These are phyloP conservation scores for Mycena rebaudengoi DNA, from an alignment of 768 basidiomycete genomes.

Conservation along the genomic window DNA sequence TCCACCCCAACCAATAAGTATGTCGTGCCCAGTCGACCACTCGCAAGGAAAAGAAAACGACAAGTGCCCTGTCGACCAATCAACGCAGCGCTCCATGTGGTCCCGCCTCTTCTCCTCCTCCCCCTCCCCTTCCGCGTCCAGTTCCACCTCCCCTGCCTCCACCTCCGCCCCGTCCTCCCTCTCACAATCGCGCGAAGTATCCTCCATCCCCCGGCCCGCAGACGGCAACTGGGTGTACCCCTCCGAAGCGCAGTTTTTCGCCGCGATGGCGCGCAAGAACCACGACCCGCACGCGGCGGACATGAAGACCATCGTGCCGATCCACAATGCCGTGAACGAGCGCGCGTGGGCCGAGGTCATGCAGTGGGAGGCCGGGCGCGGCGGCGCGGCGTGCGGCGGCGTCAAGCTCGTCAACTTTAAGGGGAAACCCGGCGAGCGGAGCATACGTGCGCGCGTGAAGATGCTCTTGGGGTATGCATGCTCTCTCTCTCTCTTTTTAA, in stretches of 20 bases:
- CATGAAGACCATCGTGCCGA: conserved; percentile 96
- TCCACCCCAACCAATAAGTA: no score
- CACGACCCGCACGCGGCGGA: conserved; percentile 88
- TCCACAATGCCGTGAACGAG: conserved; percentile 99
- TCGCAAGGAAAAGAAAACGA: conserved; percentile 10
- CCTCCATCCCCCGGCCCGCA: conserved; percentile 83
- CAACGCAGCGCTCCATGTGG: conserved; percentile 46
- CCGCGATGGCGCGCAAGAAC: conserved; percentile 96
- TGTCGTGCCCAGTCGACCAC: conserved; percentile 27
- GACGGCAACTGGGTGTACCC: conserved; percentile 96
- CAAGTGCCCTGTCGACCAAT: conserved; percentile 53
- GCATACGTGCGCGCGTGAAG: conserved; percentile 83
- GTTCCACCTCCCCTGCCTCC: conserved; percentile 23
- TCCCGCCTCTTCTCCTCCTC: conserved; percentile 46
- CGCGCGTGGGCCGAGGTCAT: conserved; percentile 86
- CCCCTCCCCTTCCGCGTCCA: conserved; percentile 22
- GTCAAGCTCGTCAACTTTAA: conserved; percentile 89
- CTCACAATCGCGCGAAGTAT: conserved; percentile 79
- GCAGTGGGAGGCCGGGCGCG: conserved; percentile 83
- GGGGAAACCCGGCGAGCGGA: conserved; percentile 83
- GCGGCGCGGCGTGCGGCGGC: conserved; percentile 85
- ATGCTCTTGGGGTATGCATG: conserved; percentile 82
- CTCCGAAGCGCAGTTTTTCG: conserved; percentile 97
- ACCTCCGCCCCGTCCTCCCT: conserved; percentile 45
- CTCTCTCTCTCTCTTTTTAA: conserved; percentile 19